phyloP scores from a whole-genome alignment of 2,329 filamentous ascomycete species.

The Harringtonia aguacate region DNA sequence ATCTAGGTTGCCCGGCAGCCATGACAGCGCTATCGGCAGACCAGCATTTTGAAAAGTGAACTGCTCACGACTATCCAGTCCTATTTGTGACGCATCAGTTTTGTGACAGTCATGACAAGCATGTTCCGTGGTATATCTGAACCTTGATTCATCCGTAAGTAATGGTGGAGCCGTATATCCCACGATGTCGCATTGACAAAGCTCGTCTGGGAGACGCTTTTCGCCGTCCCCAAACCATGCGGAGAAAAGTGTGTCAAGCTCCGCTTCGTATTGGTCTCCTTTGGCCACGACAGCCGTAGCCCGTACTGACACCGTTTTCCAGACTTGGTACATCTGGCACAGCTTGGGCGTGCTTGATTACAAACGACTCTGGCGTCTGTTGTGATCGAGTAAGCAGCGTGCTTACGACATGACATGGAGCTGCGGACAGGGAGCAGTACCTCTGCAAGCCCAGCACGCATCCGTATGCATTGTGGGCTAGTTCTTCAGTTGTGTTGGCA shows the following conservation, averaged over 20 bases:
- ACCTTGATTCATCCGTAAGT: conserved; percentile 4
- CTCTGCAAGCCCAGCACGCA: conserved; percentile 4
- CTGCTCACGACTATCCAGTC: neutral
- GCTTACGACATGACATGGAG: neutral
- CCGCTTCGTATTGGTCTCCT: neutral
- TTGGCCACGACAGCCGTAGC: conserved; percentile 4
- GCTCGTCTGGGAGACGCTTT: neutral
- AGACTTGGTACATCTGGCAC: conserved; percentile 1
- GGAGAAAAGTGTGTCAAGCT: neutral
- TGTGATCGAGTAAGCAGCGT: neutral
- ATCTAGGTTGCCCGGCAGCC: conserved; percentile 1
- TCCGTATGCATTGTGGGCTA: neutral
- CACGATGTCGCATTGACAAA: conserved; percentile 4
- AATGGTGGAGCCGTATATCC: conserved; percentile 3
- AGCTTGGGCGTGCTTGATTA: conserved; percentile 1
- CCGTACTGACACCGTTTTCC: conserved; percentile 1
- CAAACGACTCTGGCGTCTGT: conserved; percentile 4
- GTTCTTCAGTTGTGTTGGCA: neutral
- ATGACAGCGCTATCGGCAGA: conserved; percentile 1
- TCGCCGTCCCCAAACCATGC: neutral
- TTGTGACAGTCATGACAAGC: neutral
- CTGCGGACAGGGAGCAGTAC: neutral
- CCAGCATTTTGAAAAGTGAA: neutral
- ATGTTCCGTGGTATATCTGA: neutral
- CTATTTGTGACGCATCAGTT: neutral